Conservation (phyloP, 257 asterid species). For the Phtheirospermum japonicum region DNA sequence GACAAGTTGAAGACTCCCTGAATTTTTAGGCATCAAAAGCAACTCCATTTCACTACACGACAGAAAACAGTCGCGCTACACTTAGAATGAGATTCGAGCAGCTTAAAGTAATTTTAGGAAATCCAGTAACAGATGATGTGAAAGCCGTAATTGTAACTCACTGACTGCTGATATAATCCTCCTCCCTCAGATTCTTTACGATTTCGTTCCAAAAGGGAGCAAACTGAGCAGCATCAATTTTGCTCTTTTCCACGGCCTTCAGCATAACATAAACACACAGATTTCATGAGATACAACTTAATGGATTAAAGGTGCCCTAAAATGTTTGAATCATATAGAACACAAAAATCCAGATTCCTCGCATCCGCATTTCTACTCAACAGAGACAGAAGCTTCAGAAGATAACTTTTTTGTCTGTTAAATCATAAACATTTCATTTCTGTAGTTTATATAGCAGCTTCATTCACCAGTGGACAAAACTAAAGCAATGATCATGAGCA, state of each 20-base stretch:
- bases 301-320: conserved; percentile 18
- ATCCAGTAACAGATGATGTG: conserved; percentile 21
- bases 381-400: conserved; percentile 10
- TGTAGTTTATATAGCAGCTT: neutral
- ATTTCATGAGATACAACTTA: conserved; percentile 23
- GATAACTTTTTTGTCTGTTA: neutral
- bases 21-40: conserved; percentile 87
- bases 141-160: conserved; percentile 41
- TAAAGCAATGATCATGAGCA: neutral
- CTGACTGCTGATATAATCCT: conserved; percentile 76
- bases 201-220: conserved; percentile 99
- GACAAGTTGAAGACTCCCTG: conserved; percentile 61
- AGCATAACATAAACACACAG: conserved; percentile 27
- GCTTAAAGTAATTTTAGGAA: conserved; percentile 14
- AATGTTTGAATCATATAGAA: neutral
- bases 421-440: neutral
- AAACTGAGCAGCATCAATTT: conserved; percentile 79
- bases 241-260: conserved; percentile 63
- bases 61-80: conserved; percentile 25
- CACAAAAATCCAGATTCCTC: neutral
- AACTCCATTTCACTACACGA: conserved; percentile 79
- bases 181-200: conserved; percentile 81
- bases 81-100: conserved; percentile 17
- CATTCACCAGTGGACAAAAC: conserved; percentile 4
- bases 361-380: neutral